These are phyloP conservation scores for Diaporthe australafricana DNA, from an alignment of 2,329 filamentous ascomycete genomes.

Conservation along the genomic window DNA sequence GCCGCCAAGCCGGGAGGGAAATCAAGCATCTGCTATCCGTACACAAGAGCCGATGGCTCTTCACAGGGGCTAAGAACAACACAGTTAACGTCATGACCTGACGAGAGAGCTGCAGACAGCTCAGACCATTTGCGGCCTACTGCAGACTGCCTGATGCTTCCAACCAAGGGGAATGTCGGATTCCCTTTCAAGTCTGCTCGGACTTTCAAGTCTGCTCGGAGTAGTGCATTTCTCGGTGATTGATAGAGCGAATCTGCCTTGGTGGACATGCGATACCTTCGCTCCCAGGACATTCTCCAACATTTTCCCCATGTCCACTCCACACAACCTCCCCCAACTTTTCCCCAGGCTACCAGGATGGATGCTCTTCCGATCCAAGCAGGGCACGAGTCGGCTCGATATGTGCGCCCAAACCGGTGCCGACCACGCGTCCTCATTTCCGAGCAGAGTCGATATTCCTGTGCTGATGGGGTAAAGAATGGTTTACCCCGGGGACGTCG, in stretches of 20 bases:
- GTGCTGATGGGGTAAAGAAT: neutral
- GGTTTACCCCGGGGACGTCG: neutral
- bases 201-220: neutral
- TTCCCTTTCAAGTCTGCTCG: neutral
- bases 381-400: neutral
- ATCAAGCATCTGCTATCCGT: slow-evolving; percentile 17
- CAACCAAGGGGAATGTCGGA: neutral
- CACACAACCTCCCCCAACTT: slow-evolving; percentile 7
- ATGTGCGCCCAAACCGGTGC: neutral
- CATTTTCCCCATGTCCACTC: neutral
- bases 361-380: neutral
- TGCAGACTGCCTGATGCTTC: neutral
- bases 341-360: slow-evolving; percentile 11
- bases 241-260: neutral
- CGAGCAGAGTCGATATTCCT: slow-evolving; percentile 7
- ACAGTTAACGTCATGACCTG: neutral
- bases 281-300: neutral
- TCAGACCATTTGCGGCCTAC: neutral
- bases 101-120: neutral
- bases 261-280: neutral
- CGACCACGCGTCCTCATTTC: slow-evolving; percentile 27
- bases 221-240: neutral
- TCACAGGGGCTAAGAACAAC: neutral
- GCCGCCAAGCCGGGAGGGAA: slow-evolving; percentile 13
- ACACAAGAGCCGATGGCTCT: slow-evolving; percentile 1